phyloP scores from a whole-genome alignment of 208 protist species.

The Trypanosoma mega region DNA sequence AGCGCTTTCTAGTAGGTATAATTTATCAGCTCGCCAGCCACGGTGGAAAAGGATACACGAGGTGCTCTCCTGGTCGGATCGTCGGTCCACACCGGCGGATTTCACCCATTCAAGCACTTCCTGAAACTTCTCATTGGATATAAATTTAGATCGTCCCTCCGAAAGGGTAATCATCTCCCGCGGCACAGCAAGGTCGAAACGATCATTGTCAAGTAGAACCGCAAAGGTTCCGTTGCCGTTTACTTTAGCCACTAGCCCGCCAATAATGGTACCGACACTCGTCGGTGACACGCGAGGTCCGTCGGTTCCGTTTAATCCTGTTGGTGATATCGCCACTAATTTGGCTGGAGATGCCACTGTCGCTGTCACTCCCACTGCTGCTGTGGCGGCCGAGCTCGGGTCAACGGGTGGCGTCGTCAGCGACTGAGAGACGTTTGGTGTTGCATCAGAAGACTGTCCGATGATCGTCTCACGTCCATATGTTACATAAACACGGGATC shows the following conservation, averaged over 20 bases:
- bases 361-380: neutral
- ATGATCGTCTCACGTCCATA: constrained; percentile 53
- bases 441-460: too few relatives aligned
- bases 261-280: constrained; percentile 35
- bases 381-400: neutral
- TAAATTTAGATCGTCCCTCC: constrained; percentile 56
- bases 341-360: too few relatives aligned
- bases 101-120: constrained; percentile 78
- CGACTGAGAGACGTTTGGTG: neutral
- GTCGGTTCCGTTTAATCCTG: neutral
- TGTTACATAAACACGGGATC: constrained; percentile 71
- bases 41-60: constrained; percentile 77
- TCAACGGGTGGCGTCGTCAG: neutral
- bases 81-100: constrained; percentile 56
- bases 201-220: constrained; percentile 85
- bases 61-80: constrained; percentile 68
- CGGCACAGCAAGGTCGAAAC: constrained; percentile 72
- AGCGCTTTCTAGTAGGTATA: constrained; percentile 74
- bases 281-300: neutral
- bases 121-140: constrained; percentile 44
- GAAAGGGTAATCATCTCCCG: constrained; percentile 59
- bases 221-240: constrained; percentile 77
- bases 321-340: too few relatives aligned
- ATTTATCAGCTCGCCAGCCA: constrained; percentile 79
- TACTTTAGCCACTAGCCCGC: constrained; percentile 71